Evolutionary conservation across 306 rosid species (phyloP).

Genomic region (Malus asiatica): DNA sequence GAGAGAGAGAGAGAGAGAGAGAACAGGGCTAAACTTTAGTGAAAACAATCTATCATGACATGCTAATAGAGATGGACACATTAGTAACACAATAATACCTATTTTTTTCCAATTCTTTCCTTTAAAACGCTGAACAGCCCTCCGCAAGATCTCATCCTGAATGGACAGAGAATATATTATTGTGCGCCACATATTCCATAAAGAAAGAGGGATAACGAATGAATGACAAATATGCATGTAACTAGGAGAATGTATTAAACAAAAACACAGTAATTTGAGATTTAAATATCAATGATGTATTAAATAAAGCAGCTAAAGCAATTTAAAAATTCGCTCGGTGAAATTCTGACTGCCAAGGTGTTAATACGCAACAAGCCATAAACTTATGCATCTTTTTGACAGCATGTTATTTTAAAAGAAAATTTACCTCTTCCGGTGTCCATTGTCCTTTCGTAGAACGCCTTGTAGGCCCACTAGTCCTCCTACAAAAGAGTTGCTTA

Average conservation of each 20-base stretch:
- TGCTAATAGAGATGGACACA: not conserved
- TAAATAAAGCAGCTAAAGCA: not conserved
- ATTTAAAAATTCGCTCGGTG: not conserved
- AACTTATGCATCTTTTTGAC: not conserved
- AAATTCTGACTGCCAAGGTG: not conserved
- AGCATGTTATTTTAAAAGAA: not conserved
- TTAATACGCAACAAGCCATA: not conserved
- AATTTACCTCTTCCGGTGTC: conserved; percentile 83
- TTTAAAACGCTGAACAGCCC: conserved; percentile 83
- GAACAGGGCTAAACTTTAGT: not conserved
- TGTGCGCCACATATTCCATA: not conserved
- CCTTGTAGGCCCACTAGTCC: conserved; percentile 98
- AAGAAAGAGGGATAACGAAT: not conserved
- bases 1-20: not conserved
- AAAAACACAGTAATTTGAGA: not conserved
- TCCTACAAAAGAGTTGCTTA: conserved; percentile 42
- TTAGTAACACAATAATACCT: conserved; percentile 37
- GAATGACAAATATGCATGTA: not conserved
- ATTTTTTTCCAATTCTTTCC: conserved; percentile 99
- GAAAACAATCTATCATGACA: not conserved
- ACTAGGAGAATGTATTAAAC: not conserved
- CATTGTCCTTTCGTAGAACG: conserved; percentile 99
- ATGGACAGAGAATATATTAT: conserved; percentile 21
- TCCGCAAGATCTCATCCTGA: conserved; percentile 73
- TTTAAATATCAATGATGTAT: not conserved